These are phyloP conservation scores for Emydomyces testavorans DNA, from an alignment of 2,329 filamentous ascomycete genomes.

Conservation along the genomic window DNA sequence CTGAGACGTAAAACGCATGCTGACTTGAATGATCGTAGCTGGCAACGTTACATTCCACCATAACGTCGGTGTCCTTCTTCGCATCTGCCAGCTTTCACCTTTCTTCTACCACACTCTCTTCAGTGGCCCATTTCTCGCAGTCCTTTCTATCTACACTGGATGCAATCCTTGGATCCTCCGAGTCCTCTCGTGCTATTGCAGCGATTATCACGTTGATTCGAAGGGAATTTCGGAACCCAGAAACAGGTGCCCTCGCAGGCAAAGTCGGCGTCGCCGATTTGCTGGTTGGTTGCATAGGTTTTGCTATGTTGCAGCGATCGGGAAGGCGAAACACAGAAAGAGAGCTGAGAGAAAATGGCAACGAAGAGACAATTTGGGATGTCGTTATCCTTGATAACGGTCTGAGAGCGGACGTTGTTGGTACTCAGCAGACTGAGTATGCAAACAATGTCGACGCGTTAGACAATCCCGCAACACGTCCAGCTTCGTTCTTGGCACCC, in stretches of 20 bases:
- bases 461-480: slow-evolving; percentile 38
- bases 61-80: slow-evolving; percentile 39
- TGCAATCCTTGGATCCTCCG: slow-evolving; percentile 39
- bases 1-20: neutral
- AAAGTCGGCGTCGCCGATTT: slow-evolving; percentile 36
- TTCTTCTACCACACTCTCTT: slow-evolving; percentile 35
- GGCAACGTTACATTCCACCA: slow-evolving; percentile 33
- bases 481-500: slow-evolving; percentile 42
- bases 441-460: slow-evolving; percentile 35
- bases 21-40: slow-evolving; percentile 24
- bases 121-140: slow-evolving; percentile 34
- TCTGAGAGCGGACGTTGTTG: slow-evolving; percentile 37
- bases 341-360: slow-evolving; percentile 31
- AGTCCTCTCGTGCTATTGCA: slow-evolving; percentile 39
- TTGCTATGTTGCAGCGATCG: slow-evolving; percentile 39
- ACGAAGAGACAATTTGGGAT: slow-evolving; percentile 38
- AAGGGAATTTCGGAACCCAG: slow-evolving; percentile 34
- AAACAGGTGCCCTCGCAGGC: slow-evolving; percentile 21
- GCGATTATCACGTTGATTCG: slow-evolving; percentile 39
- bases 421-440: slow-evolving; percentile 30
- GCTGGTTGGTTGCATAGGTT: slow-evolving; percentile 35
- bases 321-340: slow-evolving; percentile 36
- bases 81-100: slow-evolving; percentile 38
- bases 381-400: slow-evolving; percentile 39
- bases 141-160: slow-evolving; percentile 37